Base-by-base conservation (phyloP, 768 basidiomycete genomes). In the Pholiota microspora region DNA sequence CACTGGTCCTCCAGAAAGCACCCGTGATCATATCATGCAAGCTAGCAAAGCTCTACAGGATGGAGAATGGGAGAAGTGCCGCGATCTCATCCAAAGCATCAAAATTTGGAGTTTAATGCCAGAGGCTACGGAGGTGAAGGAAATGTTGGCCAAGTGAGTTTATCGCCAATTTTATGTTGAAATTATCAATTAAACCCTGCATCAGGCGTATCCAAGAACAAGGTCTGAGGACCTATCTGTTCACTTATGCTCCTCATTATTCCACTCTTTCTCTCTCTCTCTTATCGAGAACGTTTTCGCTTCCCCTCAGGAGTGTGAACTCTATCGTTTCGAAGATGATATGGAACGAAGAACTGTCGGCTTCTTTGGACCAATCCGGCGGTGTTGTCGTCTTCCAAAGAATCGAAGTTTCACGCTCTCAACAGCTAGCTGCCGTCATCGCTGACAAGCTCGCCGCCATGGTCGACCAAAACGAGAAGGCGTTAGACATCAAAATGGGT, bases 41-140 rank as follows among this genome's bases (percentile, higher is more conserved):
- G 97, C 97, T 1, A 92, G 90, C 72, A 98, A 94, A 71, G 95
- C 97, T 1, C 71, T 99, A 45, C 94, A 98, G 72, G 85, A 89
- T 58, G 97, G 96, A 15, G 94, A 98, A 63, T 99, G 97, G 97
- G 91, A 96, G 68, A 86, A 88, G 65, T 96, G 94, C 64, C 83
- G 89, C 44, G 95, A 98, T 66, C 77, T 99, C 51, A 84, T 98
- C 50, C 88, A 94, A 67, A 86, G 88, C 66, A 98, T 98, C 79
- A 98, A 97, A 73, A 94, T 98, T 29, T 98, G 97, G 97, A 88
- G 84, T 62, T 73, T 99, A 57, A 94, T 99, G 89, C 94, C 95
- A 1, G 93, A 96, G 69, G 86, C 82, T 47, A 72, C 81, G 23
- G 72, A 79, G 12, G 93, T 98, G 49, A 98, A 98, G 71, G 93